Evolutionary conservation across 495 filamentous ascomycete genomes (phyloP).

Genomic region (Podospora appendiculata): DNA sequence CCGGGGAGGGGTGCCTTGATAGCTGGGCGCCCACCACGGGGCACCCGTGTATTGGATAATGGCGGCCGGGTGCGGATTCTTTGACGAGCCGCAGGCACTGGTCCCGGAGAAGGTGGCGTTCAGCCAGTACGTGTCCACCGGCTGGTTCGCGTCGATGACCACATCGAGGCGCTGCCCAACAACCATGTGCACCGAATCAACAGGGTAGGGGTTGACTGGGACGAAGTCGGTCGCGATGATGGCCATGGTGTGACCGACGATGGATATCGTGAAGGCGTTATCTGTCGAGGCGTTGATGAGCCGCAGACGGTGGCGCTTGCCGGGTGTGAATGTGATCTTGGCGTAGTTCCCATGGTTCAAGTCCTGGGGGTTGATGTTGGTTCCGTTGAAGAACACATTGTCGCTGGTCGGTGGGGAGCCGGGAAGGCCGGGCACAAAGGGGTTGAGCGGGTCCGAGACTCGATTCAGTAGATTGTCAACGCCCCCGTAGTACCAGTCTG

Average conservation of each 20-base stretch:
- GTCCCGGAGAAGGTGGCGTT: slow-evolving; percentile 15
- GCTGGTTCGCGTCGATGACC: slow-evolving; percentile 50
- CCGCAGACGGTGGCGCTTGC: slow-evolving; percentile 40
- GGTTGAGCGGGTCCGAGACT: background rate
- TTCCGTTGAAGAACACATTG: slow-evolving; percentile 39
- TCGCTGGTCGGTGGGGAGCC: slow-evolving; percentile 19
- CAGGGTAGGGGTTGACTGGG: slow-evolving; percentile 38
- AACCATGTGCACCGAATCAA: slow-evolving; percentile 37
- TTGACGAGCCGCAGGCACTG: slow-evolving; percentile 11
- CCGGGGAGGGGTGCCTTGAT: slow-evolving; percentile 3
- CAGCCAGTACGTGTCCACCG: slow-evolving; percentile 40
- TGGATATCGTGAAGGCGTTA: slow-evolving; percentile 18
- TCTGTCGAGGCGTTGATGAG: slow-evolving; percentile 44
- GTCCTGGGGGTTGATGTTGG: slow-evolving; percentile 32
- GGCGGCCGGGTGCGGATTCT: slow-evolving; percentile 12
- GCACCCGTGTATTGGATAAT: slow-evolving; percentile 17
- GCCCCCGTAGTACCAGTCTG: slow-evolving; percentile 37
- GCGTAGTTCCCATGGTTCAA: slow-evolving; percentile 22
- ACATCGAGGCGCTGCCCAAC: slow-evolving; percentile 65
- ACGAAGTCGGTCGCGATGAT: slow-evolving; percentile 42
- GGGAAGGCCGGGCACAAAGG: slow-evolving; percentile 9
- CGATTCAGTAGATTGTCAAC: slow-evolving; percentile 17
- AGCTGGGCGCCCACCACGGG: background rate
- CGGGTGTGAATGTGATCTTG: slow-evolving; percentile 30
- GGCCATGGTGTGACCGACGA: slow-evolving; percentile 43